Percentiles rank a stretch among this genome's conserved stretches.
phyloP scores from a whole-genome alignment of 805 yeast genomes.

The Saturnispora hagleri region DNA sequence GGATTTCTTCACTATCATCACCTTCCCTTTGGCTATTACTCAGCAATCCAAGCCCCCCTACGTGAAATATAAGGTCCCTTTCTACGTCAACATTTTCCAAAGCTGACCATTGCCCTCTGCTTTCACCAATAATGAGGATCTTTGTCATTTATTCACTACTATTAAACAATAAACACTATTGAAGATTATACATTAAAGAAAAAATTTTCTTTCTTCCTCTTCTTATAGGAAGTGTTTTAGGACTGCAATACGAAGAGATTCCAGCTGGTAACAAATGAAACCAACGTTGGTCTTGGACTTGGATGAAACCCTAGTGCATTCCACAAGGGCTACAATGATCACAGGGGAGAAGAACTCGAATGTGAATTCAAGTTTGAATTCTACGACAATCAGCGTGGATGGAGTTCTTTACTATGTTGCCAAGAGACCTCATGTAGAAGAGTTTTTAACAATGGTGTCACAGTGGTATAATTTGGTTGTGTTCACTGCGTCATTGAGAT shows the following conservation, averaged over 20 bases:
- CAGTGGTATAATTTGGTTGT: slow-evolving; percentile 85
- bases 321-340: slow-evolving; percentile 25
- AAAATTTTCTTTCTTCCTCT: background rate
- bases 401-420: slow-evolving; percentile 65
- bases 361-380: background rate
- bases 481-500: slow-evolving; percentile 90
- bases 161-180: background rate
- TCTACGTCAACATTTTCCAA: background rate
- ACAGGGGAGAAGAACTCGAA: background rate
- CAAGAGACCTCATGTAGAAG: slow-evolving; percentile 86
- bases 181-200: background rate
- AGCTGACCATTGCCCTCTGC: slow-evolving; percentile 5
- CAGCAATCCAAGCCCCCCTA: slow-evolving; percentile 4
- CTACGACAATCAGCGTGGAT: background rate
- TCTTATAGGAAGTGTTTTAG: background rate
- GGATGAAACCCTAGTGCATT: slow-evolving; percentile 92
- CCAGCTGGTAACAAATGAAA: background rate
- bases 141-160: background rate
- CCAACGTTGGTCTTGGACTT: slow-evolving; percentile 70
- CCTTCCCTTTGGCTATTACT: background rate
- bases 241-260: background rate
- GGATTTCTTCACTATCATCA: background rate
- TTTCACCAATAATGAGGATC: background rate
- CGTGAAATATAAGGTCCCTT: slow-evolving; percentile 1
- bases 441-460: slow-evolving; percentile 65